Conservation (phyloP, 2,329 filamentous ascomycete species). For the Rhynchosporium secalis region DNA sequence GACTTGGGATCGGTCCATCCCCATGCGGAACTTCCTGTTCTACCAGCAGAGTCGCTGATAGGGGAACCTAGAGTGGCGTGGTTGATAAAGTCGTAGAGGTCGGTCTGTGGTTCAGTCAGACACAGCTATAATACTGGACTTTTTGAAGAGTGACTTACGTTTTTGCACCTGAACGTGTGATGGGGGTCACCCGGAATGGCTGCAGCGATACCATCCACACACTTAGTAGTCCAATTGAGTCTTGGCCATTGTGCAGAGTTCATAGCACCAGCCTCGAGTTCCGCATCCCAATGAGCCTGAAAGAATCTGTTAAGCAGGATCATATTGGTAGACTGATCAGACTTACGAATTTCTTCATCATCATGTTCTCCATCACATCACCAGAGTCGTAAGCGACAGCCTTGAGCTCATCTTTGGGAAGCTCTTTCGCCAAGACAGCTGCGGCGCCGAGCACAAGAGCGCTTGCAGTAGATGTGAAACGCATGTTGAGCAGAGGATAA, state of each 20-base stretch:
- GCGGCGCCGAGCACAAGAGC: conserved; percentile 10
- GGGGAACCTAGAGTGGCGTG: conserved; percentile 27
- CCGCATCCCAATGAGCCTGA: conserved; percentile 13
- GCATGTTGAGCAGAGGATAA: conserved; percentile 11
- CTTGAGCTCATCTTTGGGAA: conserved; percentile 13
- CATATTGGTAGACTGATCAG: neutral
- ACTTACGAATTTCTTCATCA: conserved; percentile 7
- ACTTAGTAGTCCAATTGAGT: conserved; percentile 10
- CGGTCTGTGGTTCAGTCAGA: conserved; percentile 16
- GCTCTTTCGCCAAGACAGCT: conserved; percentile 11
- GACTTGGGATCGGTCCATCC: conserved; percentile 49
- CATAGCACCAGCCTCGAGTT: conserved; percentile 15
- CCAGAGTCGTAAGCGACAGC: conserved; percentile 14
- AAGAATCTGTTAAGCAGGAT: neutral
- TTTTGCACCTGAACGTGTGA: conserved; percentile 18
- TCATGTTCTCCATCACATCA: conserved; percentile 14
- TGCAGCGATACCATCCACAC: conserved; percentile 13
- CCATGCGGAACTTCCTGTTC: conserved; percentile 26
- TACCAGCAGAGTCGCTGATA: neutral
- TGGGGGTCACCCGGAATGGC: conserved; percentile 14
- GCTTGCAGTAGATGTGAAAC: conserved; percentile 12
- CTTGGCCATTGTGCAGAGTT: conserved; percentile 15
- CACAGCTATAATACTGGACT: neutral
- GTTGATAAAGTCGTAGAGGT: conserved; percentile 30
- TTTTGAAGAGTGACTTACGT: neutral